phyloP scores from a whole-genome alignment of 2,329 filamentous ascomycete genomes.

The Cladosporium sp. region DNA sequence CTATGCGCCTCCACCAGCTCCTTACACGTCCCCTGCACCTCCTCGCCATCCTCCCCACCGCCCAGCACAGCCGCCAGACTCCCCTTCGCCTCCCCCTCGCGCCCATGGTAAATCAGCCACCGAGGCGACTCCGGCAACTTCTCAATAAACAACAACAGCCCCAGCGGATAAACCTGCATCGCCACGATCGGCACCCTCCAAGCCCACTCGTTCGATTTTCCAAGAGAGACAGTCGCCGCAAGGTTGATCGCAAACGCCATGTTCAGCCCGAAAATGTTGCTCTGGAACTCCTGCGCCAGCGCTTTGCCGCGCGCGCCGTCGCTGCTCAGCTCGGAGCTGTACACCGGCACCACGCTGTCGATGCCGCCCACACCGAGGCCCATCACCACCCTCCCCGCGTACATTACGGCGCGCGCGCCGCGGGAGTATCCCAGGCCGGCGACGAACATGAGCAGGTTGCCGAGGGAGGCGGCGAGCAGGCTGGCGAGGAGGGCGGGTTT shows the following conservation, averaged over 20 bases:
- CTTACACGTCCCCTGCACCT: slow-evolving; percentile 23
- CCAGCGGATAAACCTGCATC: slow-evolving; percentile 54
- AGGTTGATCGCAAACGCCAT: slow-evolving; percentile 57
- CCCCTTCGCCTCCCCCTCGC: slow-evolving; percentile 45
- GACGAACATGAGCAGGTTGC: slow-evolving; percentile 56
- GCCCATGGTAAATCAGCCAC: slow-evolving; percentile 50
- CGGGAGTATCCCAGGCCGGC: slow-evolving; percentile 43
- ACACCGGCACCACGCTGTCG: slow-evolving; percentile 55
- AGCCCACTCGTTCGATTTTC: slow-evolving; percentile 54
- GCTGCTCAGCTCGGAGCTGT: slow-evolving; percentile 51
- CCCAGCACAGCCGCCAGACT: slow-evolving; percentile 47
- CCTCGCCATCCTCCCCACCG: slow-evolving; percentile 41
- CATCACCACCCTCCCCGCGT: slow-evolving; percentile 49
- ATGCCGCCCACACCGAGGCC: slow-evolving; percentile 55
- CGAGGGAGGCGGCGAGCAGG: slow-evolving; percentile 47
- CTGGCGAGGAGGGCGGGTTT: slow-evolving; percentile 52
- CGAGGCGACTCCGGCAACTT: slow-evolving; percentile 52
- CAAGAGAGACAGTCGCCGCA: slow-evolving; percentile 46
- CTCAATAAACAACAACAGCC: slow-evolving; percentile 48
- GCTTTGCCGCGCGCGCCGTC: slow-evolving; percentile 53
- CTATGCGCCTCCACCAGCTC: slow-evolving; percentile 47
- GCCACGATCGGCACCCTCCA: slow-evolving; percentile 56
- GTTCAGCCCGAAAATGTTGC: slow-evolving; percentile 57
- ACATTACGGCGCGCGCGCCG: slow-evolving; percentile 42
- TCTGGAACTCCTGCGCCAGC: slow-evolving; percentile 57